These are phyloP conservation scores for Solanum chacoense DNA, from an alignment of 305 asterid species.

Conservation along the genomic window DNA sequence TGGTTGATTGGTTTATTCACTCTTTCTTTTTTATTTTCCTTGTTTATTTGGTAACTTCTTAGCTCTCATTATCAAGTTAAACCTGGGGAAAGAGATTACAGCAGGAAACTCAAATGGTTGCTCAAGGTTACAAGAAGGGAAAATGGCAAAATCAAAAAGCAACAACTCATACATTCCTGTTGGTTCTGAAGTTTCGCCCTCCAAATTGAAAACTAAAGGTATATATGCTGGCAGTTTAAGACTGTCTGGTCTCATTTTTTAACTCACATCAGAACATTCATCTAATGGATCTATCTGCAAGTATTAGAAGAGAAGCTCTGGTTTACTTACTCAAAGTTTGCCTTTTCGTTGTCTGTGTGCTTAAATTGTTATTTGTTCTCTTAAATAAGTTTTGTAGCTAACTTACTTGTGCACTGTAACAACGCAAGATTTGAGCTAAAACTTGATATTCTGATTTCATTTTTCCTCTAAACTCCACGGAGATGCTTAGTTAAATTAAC, in stretches of 20 bases:
- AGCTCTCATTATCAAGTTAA: constrained; percentile 11
- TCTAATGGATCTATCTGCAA: not conserved
- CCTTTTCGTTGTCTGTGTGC: not conserved
- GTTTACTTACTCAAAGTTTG: not conserved
- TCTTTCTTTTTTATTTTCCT: not conserved
- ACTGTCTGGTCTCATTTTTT: not conserved
- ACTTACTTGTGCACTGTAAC: not conserved
- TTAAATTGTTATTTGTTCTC: not conserved
- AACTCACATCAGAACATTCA: not conserved
- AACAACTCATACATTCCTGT: constrained; percentile 17
- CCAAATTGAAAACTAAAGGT: constrained; percentile 37
- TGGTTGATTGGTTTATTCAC: not conserved
- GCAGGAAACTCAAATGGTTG: not conserved
- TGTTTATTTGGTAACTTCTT: not conserved
- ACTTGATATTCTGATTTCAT: not conserved
- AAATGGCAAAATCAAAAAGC: constrained; percentile 18
- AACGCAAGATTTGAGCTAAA: not conserved
- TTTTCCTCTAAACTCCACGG: not conserved
- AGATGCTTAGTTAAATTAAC: not conserved
- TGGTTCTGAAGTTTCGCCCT: constrained; percentile 17
- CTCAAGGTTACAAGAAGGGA: constrained; percentile 3
- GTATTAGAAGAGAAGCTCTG: not conserved
- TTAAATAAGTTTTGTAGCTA: not conserved
- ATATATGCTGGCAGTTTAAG: not conserved
- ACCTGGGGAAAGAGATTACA: not conserved